Conservation (phyloP, 148 eudicot genomes). For the Mesembryanthemum crystallinum region DNA sequence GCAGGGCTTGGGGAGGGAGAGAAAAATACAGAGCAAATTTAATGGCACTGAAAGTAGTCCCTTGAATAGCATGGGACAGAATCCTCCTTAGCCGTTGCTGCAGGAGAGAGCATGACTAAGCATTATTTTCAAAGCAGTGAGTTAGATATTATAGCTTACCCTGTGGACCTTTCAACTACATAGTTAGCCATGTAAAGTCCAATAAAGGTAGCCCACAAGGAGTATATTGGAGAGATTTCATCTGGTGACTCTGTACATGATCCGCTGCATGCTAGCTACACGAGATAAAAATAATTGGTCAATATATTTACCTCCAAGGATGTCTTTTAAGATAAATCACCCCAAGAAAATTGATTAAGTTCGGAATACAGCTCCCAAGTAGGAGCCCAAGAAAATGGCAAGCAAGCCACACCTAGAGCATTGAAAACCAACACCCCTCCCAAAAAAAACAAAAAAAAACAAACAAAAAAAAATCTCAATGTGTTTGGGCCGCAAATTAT, state of each 20-base stretch:
- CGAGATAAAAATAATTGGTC: slow-evolving; percentile 18
- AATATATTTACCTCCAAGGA: neutral
- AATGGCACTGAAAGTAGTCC: neutral
- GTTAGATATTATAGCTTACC: slow-evolving; percentile 49
- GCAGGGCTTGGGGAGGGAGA: too few relatives aligned
- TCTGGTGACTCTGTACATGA: slow-evolving; percentile 77
- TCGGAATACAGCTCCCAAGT: slow-evolving; percentile 56
- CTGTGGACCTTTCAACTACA: slow-evolving; percentile 93
- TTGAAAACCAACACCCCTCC: neutral
- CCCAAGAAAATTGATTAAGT: slow-evolving; percentile 3
- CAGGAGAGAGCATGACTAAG: neutral
- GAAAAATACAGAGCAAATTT: neutral
- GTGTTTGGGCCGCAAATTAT: neutral
- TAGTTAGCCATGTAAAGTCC: slow-evolving; percentile 97
- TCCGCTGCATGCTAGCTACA: slow-evolving; percentile 82
- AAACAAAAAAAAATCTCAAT: neutral
- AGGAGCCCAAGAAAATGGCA: neutral
- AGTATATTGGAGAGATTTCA: slow-evolving; percentile 97
- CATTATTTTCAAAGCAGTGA: slow-evolving; percentile 1
- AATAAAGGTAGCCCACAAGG: slow-evolving; percentile 98
- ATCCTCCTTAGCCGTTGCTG: neutral
- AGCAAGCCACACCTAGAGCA: neutral
- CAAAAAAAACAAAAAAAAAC: too few relatives aligned
- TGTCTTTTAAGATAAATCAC: neutral
- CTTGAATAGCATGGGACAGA: neutral